phyloP scores from a whole-genome alignment of 2,329 filamentous ascomycete genomes.

The Ophiostoma quercus region DNA sequence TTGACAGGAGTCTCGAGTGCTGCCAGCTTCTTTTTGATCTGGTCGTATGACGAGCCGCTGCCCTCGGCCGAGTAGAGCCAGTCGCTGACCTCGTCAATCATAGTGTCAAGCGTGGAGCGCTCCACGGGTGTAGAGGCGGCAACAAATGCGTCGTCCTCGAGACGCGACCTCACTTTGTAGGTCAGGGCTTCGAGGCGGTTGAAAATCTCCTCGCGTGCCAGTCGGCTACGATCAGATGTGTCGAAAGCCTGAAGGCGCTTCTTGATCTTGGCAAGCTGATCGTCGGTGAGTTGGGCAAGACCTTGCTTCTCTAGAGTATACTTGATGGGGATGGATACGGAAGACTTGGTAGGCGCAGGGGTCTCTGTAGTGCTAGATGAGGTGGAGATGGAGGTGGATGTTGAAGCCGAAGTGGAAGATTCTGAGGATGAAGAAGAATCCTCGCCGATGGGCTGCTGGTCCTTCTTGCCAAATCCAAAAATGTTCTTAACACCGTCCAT shows the following conservation, averaged over 20 bases:
- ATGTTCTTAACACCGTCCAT: conserved; percentile 94
- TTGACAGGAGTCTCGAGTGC: conserved; percentile 70
- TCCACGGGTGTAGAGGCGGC: conserved; percentile 64
- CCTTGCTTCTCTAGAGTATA: conserved; percentile 48
- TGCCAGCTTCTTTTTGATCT: conserved; percentile 71
- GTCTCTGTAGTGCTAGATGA: conserved; percentile 25
- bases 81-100: conserved; percentile 66
- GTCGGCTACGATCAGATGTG: conserved; percentile 71
- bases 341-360: conserved; percentile 53
- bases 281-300: conserved; percentile 45
- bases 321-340: conserved; percentile 50
- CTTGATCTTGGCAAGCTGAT: conserved; percentile 50
- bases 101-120: conserved; percentile 60
- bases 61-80: conserved; percentile 84
- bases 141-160: conserved; percentile 71
- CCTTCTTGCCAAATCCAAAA: conserved; percentile 87
- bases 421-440: conserved; percentile 33
- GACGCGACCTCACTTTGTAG: conserved; percentile 77
- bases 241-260: conserved; percentile 80
- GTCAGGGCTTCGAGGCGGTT: conserved; percentile 93
- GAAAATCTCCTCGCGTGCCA: conserved; percentile 74
- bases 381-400: conserved; percentile 11
- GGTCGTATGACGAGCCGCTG: conserved; percentile 65
- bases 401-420: conserved; percentile 31
- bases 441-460: conserved; percentile 60